Percentiles rank a stretch among this genome's conserved stretches.
Conservation (phyloP, 2,329 filamentous ascomycete species). For the Claviceps sorghi region DNA sequence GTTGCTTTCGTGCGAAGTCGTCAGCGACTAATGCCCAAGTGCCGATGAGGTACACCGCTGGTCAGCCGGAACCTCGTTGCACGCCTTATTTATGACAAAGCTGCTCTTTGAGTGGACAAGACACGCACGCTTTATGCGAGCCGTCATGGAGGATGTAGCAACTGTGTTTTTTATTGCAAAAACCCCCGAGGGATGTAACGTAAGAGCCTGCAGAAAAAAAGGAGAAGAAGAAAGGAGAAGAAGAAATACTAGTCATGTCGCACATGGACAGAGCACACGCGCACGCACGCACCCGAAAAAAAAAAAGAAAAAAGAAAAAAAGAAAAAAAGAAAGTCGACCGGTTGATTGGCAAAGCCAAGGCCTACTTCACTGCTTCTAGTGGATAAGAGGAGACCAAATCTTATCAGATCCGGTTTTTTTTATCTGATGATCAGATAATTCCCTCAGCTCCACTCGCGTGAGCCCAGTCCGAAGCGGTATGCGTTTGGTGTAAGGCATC, state of each 20-base stretch:
- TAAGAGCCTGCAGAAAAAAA: too few relatives aligned
- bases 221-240: not conserved
- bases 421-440: constrained; percentile 44
- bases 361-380: not conserved
- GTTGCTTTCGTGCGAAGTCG: too few relatives aligned
- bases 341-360: not conserved
- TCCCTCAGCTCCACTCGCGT: constrained; percentile 22
- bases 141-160: not conserved
- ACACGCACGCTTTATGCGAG: too few relatives aligned
- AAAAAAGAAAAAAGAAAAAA: not conserved
- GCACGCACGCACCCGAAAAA: not conserved
- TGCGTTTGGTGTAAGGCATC: not conserved
- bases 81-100: not conserved
- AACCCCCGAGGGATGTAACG: not conserved
- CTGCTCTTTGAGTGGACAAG: not conserved
- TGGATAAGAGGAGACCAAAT: constrained; percentile 10
- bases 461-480: not conserved
- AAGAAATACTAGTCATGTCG: not conserved
- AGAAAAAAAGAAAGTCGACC: not conserved
- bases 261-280: not conserved
- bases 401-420: constrained; percentile 26
- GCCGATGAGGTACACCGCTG: too few relatives aligned
- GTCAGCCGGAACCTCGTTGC: not conserved
- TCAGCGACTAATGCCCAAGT: too few relatives aligned
- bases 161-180: not conserved